Base-by-base conservation (phyloP, 495 filamentous ascomycete species). In the Penicillium subrubescens region DNA sequence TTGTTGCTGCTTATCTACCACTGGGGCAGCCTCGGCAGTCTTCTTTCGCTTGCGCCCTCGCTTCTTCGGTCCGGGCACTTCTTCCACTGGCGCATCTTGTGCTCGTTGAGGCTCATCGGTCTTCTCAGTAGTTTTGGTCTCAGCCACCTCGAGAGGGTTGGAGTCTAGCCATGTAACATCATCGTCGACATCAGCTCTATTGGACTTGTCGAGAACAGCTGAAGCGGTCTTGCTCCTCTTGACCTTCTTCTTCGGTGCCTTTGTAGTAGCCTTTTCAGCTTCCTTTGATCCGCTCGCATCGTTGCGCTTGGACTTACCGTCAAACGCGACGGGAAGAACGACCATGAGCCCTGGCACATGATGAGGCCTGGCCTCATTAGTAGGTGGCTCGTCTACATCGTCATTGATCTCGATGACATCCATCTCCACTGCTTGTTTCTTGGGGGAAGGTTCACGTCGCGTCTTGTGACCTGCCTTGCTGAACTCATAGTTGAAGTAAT, bases 21-120 rank as follows among this genome's bases (percentile, higher is more conserved):
- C 51, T 11, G 57, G 46, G 39, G 46, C 12, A 17, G 39, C 34
- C 21, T 48, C 33, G 41, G 62, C 15, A 8, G 73, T 66, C 58
- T 73, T 73, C 72, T 81, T 83, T 46, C 75, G 76, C 64, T 82
- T 82, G 35, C 81, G 78, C 12, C 81, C 80, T 59, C 80, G 79
- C 67, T 82, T 83, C 57, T 79, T 81, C 27, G 78, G 74, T 0
- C 64, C 67, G 21, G 72, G 64, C 3, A 50, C 15, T 44, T 65
- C 63, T 14, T 54, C 59, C 4, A 44, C n/a, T 17, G 48, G 57
- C 4, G 54, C 37, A 33, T 43, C 29, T 29, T 59, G 21, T 46
- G 6, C 14, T 11, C 6, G 14, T 17, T 25, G 57, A 48, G 57
- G 43, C 0, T 17, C 17, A 14, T 19, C 27, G 12, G 41, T 29